Evolutionary conservation across 1,284 basidiomycete species (phyloP).

Genomic region (Malassezia sp.): DNA sequence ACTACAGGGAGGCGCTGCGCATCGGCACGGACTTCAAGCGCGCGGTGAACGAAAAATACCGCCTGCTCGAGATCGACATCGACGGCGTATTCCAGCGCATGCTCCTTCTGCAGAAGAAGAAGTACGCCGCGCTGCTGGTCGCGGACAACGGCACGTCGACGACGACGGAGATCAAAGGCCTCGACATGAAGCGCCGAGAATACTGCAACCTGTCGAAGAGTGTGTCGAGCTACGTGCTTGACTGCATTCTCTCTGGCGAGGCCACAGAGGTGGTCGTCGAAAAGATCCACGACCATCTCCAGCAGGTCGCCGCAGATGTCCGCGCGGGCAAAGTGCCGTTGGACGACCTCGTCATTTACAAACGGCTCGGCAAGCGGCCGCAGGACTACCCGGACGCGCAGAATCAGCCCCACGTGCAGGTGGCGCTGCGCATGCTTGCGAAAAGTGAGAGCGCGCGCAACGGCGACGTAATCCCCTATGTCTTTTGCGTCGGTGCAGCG

Average conservation of each 20-base stretch:
- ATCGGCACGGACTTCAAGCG: slow-evolving; percentile 89
- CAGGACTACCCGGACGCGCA: slow-evolving; percentile 86
- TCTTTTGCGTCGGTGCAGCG: slow-evolving; percentile 75
- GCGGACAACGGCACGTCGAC: slow-evolving; percentile 29
- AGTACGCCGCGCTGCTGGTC: slow-evolving; percentile 85
- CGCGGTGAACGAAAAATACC: slow-evolving; percentile 88
- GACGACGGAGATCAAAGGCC: slow-evolving; percentile 71
- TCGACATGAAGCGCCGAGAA: slow-evolving; percentile 98
- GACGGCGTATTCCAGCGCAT: slow-evolving; percentile 89
- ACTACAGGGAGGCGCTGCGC: slow-evolving; percentile 73
- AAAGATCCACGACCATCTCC: slow-evolving; percentile 83
- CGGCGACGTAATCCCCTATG: slow-evolving; percentile 90
- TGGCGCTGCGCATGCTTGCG: slow-evolving; percentile 79
- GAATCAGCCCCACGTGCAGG: slow-evolving; percentile 89
- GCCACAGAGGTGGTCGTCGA: slow-evolving; percentile 78
- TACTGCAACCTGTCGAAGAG: slow-evolving; percentile 84
- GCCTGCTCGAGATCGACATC: slow-evolving; percentile 88
- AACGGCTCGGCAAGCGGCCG: slow-evolving; percentile 43
- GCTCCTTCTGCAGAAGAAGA: slow-evolving; percentile 93
- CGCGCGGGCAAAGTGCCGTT: slow-evolving; percentile 64
- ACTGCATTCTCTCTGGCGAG: slow-evolving; percentile 82
- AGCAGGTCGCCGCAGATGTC: slow-evolving; percentile 62
- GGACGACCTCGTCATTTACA: slow-evolving; percentile 80
- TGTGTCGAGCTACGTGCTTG: slow-evolving; percentile 58
- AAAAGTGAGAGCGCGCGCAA: slow-evolving; percentile 66